phyloP scores from a whole-genome alignment of 2,329 filamentous ascomycete species.

The Cercospora sp. region DNA sequence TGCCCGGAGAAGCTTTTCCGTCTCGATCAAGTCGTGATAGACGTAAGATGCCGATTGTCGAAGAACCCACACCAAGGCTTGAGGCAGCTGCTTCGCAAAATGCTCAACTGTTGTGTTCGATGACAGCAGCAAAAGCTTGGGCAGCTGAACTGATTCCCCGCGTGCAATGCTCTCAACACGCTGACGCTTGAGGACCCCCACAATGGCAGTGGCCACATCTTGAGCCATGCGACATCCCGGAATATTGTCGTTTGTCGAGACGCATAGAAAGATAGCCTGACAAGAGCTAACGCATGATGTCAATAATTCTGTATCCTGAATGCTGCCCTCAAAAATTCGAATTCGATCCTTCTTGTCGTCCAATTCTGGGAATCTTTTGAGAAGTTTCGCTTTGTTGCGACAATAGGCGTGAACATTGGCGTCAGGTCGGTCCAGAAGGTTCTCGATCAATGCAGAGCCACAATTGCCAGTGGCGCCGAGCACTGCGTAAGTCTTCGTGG shows the following conservation, averaged over 20 bases:
- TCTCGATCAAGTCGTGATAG: background rate
- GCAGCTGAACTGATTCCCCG: background rate
- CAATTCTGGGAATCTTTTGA: background rate
- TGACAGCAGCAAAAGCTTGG: background rate
- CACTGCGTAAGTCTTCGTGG: background rate
- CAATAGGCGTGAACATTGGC: background rate
- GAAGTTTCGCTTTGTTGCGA: background rate
- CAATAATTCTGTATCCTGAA: background rate
- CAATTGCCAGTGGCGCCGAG: background rate
- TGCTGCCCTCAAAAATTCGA: background rate
- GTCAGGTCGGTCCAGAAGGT: background rate
- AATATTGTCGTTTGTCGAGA: background rate
- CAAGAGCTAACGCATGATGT: background rate
- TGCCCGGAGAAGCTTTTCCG: background rate
- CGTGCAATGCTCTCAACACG: background rate
- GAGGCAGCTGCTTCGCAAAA: background rate
- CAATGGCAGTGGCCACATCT: background rate
- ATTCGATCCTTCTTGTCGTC: background rate
- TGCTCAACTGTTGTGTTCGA: slow-evolving; percentile 1
- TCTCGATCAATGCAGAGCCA: background rate
- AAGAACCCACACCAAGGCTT: background rate
- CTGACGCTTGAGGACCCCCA: slow-evolving; percentile 32
- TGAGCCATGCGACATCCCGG: background rate
- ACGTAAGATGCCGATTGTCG: slow-evolving; percentile 1
- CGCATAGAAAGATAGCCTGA: background rate